Conservation (phyloP, 2,329 filamentous ascomycete genomes). For the Neonectria sp. region DNA sequence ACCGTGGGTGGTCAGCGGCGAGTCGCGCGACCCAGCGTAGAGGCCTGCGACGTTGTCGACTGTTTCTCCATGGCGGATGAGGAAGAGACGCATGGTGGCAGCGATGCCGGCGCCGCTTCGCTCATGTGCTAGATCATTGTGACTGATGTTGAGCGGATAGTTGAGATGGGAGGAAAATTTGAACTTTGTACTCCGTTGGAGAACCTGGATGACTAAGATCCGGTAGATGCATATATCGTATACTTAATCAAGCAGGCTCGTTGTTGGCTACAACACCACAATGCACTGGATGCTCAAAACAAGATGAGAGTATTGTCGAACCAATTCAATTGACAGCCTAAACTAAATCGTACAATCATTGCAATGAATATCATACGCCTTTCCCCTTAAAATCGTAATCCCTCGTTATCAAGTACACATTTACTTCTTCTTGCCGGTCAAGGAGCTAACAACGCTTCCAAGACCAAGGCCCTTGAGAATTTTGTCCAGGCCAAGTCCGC, state of each 20-base stretch:
- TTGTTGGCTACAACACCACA: background rate
- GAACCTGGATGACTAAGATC: slow-evolving; percentile 37
- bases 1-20: slow-evolving; percentile 85
- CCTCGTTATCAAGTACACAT: slow-evolving; percentile 20
- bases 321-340: slow-evolving; percentile 11
- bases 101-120: slow-evolving; percentile 26
- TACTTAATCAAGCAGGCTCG: background rate
- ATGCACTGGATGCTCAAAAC: background rate
- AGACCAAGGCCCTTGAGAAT: slow-evolving; percentile 82
- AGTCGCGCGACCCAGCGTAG: slow-evolving; percentile 87
- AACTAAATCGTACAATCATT: slow-evolving; percentile 16
- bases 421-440: slow-evolving; percentile 63
- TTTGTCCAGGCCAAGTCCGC: slow-evolving; percentile 82
- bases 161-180: slow-evolving; percentile 33
- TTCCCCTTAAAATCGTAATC: background rate
- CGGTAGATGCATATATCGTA: slow-evolving; percentile 7
- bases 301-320: background rate
- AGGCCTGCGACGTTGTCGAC: slow-evolving; percentile 88
- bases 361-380: slow-evolving; percentile 13
- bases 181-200: slow-evolving; percentile 42
- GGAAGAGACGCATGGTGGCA: slow-evolving; percentile 68
- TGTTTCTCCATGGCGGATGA: slow-evolving; percentile 91
- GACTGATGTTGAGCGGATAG: slow-evolving; percentile 17
- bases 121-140: slow-evolving; percentile 42
- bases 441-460: slow-evolving; percentile 58